Base-by-base conservation (phyloP, 2,329 filamentous ascomycete genomes). In the Penicillium italicum region DNA sequence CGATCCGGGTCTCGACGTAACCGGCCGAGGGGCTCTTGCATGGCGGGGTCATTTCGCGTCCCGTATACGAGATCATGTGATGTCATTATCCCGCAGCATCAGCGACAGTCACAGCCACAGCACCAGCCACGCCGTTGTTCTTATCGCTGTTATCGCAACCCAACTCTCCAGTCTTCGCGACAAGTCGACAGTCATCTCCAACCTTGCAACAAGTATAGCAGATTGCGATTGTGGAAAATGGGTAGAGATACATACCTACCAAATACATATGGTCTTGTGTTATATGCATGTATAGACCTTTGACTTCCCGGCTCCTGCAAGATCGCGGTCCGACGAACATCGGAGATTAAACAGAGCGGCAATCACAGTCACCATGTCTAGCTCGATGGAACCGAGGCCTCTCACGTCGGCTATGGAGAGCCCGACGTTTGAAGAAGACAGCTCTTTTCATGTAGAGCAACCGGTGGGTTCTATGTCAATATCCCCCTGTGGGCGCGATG, bases 391-490 rank as follows among this genome's bases (percentile, higher is more conserved):
- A 45, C 65, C 71, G 30, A 73, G 68, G 61, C 73, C 72, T 33
- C 72, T 73, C 42, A 66, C 68, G 5, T 83, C 81, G 54, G 88
- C 90, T 37, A 91, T 86, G 63, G 90, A 96, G 61, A 96, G 91
- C 72, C 86, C 89, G 52, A 96, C 89, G 33, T 97, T 96, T 65
- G 90, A 91, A 64, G 84, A 87, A 60, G 88, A 95, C 74, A 87
- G 89, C 50, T 89, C 87, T 1, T 92, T 97, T 64, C 86, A 89
- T 66, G 89, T 97, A 49, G 87, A 92, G 57, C 83, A 85, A 61
- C 78, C 81, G 18, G 90, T 96, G 50, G 91, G 91, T 45, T 95
- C 93, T 6, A 92, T 93, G 65, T 93, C 91, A 57, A 96, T 97
- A 74, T 95, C 92, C 20, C 92, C 92, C 2, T 92, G 88, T 58